Base-by-base conservation (phyloP, 139 green algal species). In the Haematococcus sp. region DNA sequence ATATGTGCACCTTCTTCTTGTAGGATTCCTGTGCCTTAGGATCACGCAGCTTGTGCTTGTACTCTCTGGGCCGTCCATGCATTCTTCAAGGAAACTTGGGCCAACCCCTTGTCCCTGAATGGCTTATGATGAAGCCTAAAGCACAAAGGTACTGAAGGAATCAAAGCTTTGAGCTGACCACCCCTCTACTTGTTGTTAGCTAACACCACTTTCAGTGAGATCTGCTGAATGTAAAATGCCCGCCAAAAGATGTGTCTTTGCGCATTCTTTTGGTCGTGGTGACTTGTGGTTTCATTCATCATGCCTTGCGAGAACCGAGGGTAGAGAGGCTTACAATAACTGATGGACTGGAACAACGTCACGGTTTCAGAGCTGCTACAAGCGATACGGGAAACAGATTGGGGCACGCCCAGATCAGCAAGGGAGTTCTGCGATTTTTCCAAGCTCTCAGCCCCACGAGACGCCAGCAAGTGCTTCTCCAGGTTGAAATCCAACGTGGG, bases 31-130 rank as follows among this genome's bases (percentile, higher is more conserved):
- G 68, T 28, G 82, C 84, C 58, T 84, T 87, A 13, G 84, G 86
- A 68, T 93, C 82, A 7, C 76, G 64, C 5, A 87, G 72, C 63
- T 84, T 83, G 40, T 84, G 69, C 33, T 89, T 86, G 33, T 80
- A 84, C 0, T 83, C 68, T 15, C 88, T 65, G 7, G 86, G 86
- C 7, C 88, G 79, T 19, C 88, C 88, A 46, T 93, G 88, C 88
- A 93, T 92, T 73, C 17, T 63, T 63, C 44, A 17, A 28, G 4
- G 5, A 31, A 33, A n/a, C 65, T 16, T 13, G 4, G 55, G 55
- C 35, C 59, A 58, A 17, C 16, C 43, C 5, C 4, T 72, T 7
- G 40, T 49, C 7, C 40, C 40, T 49, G 40, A 7, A 11, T 11
- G 7, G n/a, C n/a, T n/a, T n/a, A n/a, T n/a, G n/a, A n/a, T n/a